Conservation (phyloP, 1,284 basidiomycete species). For the Laetiporus sulphureus region DNA sequence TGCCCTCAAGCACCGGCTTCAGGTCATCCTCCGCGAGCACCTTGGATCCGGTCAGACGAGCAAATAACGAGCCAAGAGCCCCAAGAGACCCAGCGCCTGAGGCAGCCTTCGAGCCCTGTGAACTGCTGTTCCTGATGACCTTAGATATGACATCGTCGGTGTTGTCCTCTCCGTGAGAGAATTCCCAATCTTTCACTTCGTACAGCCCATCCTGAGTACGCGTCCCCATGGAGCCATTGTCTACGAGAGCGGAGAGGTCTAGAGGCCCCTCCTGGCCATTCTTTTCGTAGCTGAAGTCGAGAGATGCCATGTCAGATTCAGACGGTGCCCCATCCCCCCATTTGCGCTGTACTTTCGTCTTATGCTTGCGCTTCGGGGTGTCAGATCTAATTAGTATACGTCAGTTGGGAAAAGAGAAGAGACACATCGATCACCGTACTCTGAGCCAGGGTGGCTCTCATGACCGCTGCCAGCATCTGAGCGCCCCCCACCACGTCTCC, state of each 20-base stretch:
- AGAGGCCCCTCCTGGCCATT: conserved; percentile 31
- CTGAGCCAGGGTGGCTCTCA: conserved; percentile 58
- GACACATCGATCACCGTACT: conserved; percentile 35
- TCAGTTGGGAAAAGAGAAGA: conserved; percentile 1
- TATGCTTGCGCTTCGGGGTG: conserved; percentile 52
- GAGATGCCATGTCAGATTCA: conserved; percentile 81
- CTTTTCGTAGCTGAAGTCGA: conserved; percentile 77
- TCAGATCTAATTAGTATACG: conserved; percentile 45
- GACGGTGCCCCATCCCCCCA: conserved; percentile 83
- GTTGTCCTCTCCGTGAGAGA: conserved; percentile 33
- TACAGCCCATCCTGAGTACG: conserved; percentile 83
- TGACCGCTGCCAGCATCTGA: conserved; percentile 48
- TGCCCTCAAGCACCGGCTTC: conserved; percentile 83
- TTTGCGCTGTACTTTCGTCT: conserved; percentile 79
- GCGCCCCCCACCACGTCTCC: conserved; percentile 45
- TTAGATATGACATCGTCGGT: conserved; percentile 54
- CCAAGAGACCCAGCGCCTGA: conserved; percentile 40
- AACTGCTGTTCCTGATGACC: conserved; percentile 38
- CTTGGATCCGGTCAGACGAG: conserved; percentile 81
- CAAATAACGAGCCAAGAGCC: conserved; percentile 69
- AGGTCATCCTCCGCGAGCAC: conserved; percentile 80
- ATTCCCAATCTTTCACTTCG: conserved; percentile 92
- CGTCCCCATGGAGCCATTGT: conserved; percentile 74
- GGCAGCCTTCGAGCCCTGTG: conserved; percentile 27
- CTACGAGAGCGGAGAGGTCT: conserved; percentile 62